A percentile compares a stretch with the other conserved stretches of the same genome.
These are phyloP conservation scores for Microascus cirrosus DNA, from an alignment of 2,329 filamentous ascomycete species.

Conservation along the genomic window DNA sequence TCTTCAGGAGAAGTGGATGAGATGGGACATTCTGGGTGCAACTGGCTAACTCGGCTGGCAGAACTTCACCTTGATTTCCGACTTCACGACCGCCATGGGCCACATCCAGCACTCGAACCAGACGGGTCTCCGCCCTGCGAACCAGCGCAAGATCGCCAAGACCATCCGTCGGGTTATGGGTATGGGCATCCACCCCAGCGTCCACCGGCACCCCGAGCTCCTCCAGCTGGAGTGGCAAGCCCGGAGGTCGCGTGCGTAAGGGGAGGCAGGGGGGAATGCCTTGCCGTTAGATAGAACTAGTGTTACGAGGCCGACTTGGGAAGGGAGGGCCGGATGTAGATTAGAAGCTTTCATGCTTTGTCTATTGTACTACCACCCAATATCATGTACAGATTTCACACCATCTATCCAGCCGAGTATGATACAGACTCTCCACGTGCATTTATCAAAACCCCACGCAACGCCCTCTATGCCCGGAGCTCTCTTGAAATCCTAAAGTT, in stretches of 20 bases:
- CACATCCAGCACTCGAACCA: conserved; percentile 67
- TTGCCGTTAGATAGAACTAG: not conserved
- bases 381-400: conserved; percentile 7
- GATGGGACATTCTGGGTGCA: not conserved
- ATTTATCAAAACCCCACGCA: not conserved
- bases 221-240: conserved; percentile 31
- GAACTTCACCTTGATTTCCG: conserved; percentile 89
- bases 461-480: conserved; percentile 29
- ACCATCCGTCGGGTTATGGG: conserved; percentile 83
- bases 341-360: not conserved
- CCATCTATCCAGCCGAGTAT: conserved; percentile 1
- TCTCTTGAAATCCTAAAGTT: conserved; percentile 38
- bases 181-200: conserved; percentile 82
- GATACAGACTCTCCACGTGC: conserved; percentile 14
- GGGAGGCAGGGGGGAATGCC: not conserved
- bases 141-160: conserved; percentile 89
- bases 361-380: conserved; percentile 5
- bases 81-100: conserved; percentile 77
- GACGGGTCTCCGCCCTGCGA: conserved; percentile 75
- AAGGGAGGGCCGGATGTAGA: not conserved
- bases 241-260: conserved; percentile 1
- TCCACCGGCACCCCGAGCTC: conserved; percentile 80
- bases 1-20: not conserved
- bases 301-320: not conserved
- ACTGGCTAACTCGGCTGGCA: conserved; percentile 22